Conservation (phyloP, 1,284 basidiomycete species). For the Ceratobasidium theobromae region DNA sequence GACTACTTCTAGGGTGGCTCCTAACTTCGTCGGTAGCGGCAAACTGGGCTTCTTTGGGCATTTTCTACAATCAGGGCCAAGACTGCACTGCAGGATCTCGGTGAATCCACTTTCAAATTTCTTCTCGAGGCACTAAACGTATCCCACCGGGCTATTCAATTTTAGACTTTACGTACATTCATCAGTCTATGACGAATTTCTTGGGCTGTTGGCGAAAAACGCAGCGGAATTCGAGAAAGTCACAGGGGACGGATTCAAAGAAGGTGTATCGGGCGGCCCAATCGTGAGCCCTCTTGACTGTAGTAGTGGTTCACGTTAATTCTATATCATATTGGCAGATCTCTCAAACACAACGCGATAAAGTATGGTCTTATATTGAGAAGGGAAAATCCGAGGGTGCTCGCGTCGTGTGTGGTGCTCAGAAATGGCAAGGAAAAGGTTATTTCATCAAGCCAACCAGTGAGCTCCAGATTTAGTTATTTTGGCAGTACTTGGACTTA, state of each 20-base stretch:
- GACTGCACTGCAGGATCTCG: conserved; percentile 84
- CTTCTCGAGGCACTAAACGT: background rate
- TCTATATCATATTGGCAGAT: conserved; percentile 51
- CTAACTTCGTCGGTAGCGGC: conserved; percentile 56
- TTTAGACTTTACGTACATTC: conserved; percentile 79
- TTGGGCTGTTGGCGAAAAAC: conserved; percentile 64
- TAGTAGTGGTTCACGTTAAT: background rate
- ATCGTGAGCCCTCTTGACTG: conserved; percentile 54
- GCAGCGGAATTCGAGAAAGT: conserved; percentile 59
- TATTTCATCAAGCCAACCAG: conserved; percentile 77
- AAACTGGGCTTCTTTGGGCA: conserved; percentile 79
- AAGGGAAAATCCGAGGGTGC: conserved; percentile 84
- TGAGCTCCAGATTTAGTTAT: conserved; percentile 49
- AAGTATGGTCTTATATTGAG: conserved; percentile 87
- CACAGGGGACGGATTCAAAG: conserved; percentile 81
- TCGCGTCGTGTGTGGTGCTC: conserved; percentile 74
- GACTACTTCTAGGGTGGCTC: background rate
- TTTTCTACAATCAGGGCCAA: conserved; percentile 80
- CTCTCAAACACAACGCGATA: conserved; percentile 83
- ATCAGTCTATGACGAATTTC: conserved; percentile 80
- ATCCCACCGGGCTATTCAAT: conserved; percentile 24
- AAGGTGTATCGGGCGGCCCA: conserved; percentile 73
- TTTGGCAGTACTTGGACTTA: background rate
- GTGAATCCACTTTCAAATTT: background rate
- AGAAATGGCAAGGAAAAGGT: conserved; percentile 66